Percentiles rank a stretch among this genome's conserved stretches.
These are phyloP conservation scores for Ceratobasidium sp. DNA, from an alignment of 1,284 basidiomycete genomes.

Conservation along the genomic window DNA sequence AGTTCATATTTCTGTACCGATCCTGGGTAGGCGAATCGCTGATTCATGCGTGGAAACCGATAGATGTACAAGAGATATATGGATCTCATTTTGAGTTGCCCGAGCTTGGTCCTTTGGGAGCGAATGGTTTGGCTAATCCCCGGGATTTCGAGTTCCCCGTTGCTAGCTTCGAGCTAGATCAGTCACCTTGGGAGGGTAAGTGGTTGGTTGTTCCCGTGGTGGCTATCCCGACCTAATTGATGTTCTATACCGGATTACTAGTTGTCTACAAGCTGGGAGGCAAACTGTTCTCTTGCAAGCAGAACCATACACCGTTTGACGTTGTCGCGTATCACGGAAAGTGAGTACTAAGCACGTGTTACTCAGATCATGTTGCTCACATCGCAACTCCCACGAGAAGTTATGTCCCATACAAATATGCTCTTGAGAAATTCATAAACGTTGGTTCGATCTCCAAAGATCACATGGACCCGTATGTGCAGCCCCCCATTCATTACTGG, in stretches of 20 bases:
- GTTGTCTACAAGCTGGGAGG: conserved; percentile 69
- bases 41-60: not conserved
- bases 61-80: conserved; percentile 70
- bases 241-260: conserved; percentile 49
- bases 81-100: conserved; percentile 73
- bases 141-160: conserved; percentile 73
- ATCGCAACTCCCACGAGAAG: conserved; percentile 54
- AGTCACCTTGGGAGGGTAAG: conserved; percentile 67
- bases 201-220: conserved; percentile 29
- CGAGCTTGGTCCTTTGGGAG: conserved; percentile 73
- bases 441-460: conserved; percentile 73
- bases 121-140: conserved; percentile 69
- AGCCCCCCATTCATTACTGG: not conserved
- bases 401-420: conserved; percentile 79
- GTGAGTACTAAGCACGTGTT: conserved; percentile 55
- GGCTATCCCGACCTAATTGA: conserved; percentile 14
- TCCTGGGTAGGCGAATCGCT: not conserved
- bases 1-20: conserved; percentile 31
- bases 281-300: conserved; percentile 65
- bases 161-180: conserved; percentile 72
- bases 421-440: conserved; percentile 70
- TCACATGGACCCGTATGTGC: conserved; percentile 65
- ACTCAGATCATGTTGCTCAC: not conserved
- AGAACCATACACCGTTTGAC: conserved; percentile 77
- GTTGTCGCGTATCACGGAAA: conserved; percentile 78